Evolutionary conservation across 257 asterid genomes (phyloP), one percentile per base, ranked within the genome.

Genomic region (Misopates orontium): DNA sequence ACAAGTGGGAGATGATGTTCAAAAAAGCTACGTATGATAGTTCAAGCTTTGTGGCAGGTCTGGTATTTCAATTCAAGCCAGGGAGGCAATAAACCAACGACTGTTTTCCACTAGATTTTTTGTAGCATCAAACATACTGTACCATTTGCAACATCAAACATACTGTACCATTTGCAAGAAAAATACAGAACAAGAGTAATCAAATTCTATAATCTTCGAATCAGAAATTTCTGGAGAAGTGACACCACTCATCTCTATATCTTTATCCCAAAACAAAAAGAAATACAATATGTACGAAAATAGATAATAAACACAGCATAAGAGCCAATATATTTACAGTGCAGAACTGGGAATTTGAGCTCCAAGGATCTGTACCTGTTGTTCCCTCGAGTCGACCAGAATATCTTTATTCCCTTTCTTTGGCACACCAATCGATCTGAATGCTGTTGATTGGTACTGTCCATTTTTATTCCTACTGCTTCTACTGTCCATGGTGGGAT

Each of bases 401-500:
- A 62, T 50, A 58, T 82, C 92, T 67, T 73, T 81, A 78, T 56
- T 80, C 71, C 82, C 88, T 70, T 87, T 87, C 78, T 70, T 84
- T 78, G 78, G 86, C 60, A 68, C 62, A 19, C 83, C 87, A 28
- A 59, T 63, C 24, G 87, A 83, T 72, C 73, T 84, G 48, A 77
- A 79, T 18, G 73, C 62, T 18, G 83, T 56, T 5, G 82, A 67
- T 53, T 78, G 83, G 62, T 80, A 74, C 56, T 69, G 79, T 61
- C 78, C 87, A 28, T 73, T 28, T 76, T 75, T 81, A 74, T 56
- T 68, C 48, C 75, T 62, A 52, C 70, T 57, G 41, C 77, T 73
- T 45, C 73, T 62, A 64, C 70, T 72, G 31, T 83, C 82, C 62
- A 76, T 79, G 72, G 66, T 80, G 9, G 87, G 71, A 57, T 79